phyloP scores from a whole-genome alignment of 345 rosid species.

The Linum usitatissimum region DNA sequence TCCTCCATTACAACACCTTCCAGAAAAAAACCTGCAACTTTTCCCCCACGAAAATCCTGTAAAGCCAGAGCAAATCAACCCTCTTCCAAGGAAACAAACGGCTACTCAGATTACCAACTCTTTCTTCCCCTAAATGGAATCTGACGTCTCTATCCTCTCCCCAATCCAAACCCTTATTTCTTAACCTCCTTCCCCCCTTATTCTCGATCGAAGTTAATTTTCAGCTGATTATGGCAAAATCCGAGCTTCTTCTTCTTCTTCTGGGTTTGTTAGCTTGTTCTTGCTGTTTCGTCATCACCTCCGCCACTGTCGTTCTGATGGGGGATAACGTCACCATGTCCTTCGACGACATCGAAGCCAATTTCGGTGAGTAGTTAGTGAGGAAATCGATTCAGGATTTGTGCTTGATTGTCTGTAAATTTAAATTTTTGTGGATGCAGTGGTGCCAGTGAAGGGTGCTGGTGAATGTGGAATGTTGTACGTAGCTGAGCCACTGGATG shows the following conservation, averaged over 20 bases:
- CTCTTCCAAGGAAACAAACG: neutral
- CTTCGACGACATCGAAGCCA: constrained; percentile 71
- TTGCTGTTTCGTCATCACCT: constrained; percentile 17
- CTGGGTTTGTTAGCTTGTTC: constrained; percentile 25
- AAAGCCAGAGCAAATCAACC: neutral
- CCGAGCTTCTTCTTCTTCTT: constrained; percentile 20
- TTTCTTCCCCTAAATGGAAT: constrained; percentile 46
- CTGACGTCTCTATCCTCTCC: constrained; percentile 59
- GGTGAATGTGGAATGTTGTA: constrained; percentile 62
- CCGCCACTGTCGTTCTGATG: constrained; percentile 51
- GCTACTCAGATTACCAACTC: neutral
- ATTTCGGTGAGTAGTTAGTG: constrained; percentile 45
- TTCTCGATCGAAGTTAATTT: neutral
- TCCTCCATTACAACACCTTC: no score
- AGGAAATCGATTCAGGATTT: neutral
- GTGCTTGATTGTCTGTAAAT: neutral
- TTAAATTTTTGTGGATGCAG: constrained; percentile 30
- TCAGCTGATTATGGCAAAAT: neutral
- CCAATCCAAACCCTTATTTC: constrained; percentile 22
- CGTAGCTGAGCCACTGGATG: constrained; percentile 67
- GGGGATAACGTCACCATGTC: constrained; percentile 55
- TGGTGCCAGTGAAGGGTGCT: constrained; percentile 43
- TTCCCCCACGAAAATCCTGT: neutral
- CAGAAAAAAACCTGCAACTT: neutral
- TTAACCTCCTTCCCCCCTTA: neutral